These are phyloP conservation scores for Lipomyces oligophaga DNA, from an alignment of 805 yeast genomes.

Conservation along the genomic window DNA sequence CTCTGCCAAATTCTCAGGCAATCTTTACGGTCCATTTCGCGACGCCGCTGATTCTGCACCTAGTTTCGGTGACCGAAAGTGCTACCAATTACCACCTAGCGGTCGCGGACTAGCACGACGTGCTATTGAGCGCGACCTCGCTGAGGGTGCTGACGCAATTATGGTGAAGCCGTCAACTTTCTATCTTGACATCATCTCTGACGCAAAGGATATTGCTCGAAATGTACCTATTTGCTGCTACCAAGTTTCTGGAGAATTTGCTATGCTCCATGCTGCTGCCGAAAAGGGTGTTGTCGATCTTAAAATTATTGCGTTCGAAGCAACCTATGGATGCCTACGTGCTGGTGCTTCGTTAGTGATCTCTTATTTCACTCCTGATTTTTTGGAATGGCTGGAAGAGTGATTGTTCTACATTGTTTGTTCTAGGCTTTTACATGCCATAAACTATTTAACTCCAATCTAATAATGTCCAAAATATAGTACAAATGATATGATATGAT, in stretches of 20 bases:
- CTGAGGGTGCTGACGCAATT: slow-evolving; percentile 93
- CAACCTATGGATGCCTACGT: slow-evolving; percentile 85
- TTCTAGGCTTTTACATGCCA: too few species aligned
- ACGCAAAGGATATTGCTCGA: slow-evolving; percentile 74
- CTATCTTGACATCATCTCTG: slow-evolving; percentile 84
- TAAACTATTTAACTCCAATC: too few species aligned
- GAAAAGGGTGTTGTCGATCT: slow-evolving; percentile 89
- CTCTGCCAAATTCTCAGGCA: slow-evolving; percentile 89
- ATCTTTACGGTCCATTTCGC: slow-evolving; percentile 92
- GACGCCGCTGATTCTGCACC: slow-evolving; percentile 96
- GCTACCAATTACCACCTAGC: slow-evolving; percentile 89
- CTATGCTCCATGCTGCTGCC: slow-evolving; percentile 98
- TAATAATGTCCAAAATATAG: background rate
- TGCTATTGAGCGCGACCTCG: slow-evolving; percentile 78
- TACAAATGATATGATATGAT: background rate
- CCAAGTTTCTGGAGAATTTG: slow-evolving; percentile 96
- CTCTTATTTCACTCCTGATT: slow-evolving; percentile 92
- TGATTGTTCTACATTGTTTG: too few species aligned
- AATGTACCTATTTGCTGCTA: slow-evolving; percentile 91
- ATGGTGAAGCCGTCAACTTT: slow-evolving; percentile 96
- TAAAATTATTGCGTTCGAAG: slow-evolving; percentile 70
- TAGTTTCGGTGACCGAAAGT: slow-evolving; percentile 81
- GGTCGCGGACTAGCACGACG: slow-evolving; percentile 92
- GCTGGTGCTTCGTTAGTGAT: slow-evolving; percentile 94
- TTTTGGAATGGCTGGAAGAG: slow-evolving; percentile 80